A percentile compares a stretch with the other conserved stretches of the same genome.
Evolutionary conservation across 768 basidiomycete genomes (phyloP).

Genomic region (Serendipita sp.): DNA sequence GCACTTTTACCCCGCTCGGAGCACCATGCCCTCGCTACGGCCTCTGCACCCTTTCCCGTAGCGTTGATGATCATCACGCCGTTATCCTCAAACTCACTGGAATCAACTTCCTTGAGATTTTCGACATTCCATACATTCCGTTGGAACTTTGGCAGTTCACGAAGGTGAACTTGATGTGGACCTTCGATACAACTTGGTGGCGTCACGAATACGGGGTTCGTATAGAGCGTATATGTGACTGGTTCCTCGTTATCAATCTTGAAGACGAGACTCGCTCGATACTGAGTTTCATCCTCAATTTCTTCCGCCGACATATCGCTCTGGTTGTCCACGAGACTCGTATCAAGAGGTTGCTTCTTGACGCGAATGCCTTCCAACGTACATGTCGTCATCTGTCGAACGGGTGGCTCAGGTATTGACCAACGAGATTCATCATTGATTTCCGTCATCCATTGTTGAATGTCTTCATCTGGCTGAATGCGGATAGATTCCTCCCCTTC

Average conservation of each 20-base stretch:
- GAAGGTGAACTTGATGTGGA: neutral
- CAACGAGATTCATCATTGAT: neutral
- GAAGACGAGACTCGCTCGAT: conserved; percentile 4
- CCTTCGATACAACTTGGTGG: neutral
- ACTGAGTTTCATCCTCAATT: neutral
- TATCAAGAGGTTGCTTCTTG: neutral
- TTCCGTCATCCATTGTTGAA: neutral
- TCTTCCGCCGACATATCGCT: neutral
- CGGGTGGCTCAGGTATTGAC: conserved; percentile 1
- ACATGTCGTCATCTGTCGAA: conserved; percentile 2
- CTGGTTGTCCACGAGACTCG: neutral
- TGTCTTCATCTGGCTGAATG: neutral
- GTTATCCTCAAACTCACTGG: neutral
- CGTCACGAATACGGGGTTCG: conserved; percentile 4
- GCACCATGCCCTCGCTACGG: conserved; percentile 6
- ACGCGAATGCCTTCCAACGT: neutral
- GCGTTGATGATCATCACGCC: conserved; percentile 5
- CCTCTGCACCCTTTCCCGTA: conserved; percentile 6
- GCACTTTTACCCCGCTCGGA: conserved; percentile 1
- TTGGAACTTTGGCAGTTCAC: neutral
- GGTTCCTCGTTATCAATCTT: neutral
- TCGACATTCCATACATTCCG: conserved; percentile 1
- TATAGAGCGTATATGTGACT: conserved; percentile 5
- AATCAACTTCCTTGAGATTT: neutral
- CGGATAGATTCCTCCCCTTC: neutral